phyloP scores from a whole-genome alignment of 441 rosid species.

The Erodium moschatum region DNA sequence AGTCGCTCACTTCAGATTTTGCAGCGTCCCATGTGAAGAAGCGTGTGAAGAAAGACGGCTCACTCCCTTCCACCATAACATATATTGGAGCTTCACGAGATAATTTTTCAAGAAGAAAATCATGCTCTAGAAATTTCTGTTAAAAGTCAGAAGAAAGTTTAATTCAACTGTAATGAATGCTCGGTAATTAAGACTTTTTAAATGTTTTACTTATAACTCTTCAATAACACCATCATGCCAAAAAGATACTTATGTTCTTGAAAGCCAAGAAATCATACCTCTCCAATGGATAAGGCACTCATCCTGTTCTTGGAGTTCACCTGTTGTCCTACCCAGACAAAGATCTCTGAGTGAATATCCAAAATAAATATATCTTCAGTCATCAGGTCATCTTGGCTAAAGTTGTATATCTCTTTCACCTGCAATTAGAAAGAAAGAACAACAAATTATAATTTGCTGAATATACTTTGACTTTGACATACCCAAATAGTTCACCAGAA shows the following conservation, averaged over 20 bases:
- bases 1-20: slow-evolving; percentile 48
- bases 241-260: not conserved
- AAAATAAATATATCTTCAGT: slow-evolving; percentile 88
- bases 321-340: slow-evolving; percentile 92
- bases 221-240: not conserved
- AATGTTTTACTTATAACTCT: not conserved
- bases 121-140: slow-evolving; percentile 78
- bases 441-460: no score
- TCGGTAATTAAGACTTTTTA: not conserved
- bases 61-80: slow-evolving; percentile 77
- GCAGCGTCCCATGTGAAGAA: slow-evolving; percentile 90
- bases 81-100: slow-evolving; percentile 62
- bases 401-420: slow-evolving; percentile 76
- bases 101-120: slow-evolving; percentile 67
- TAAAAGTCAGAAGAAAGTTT: slow-evolving; percentile 4
- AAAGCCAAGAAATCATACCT: slow-evolving; percentile 39
- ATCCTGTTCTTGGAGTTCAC: slow-evolving; percentile 60
- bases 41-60: slow-evolving; percentile 87
- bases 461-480: no score
- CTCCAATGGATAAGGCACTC: slow-evolving; percentile 61
- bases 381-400: slow-evolving; percentile 86
- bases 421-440: slow-evolving; percentile 21
- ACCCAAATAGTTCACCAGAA: no score
- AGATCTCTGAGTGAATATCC: slow-evolving; percentile 72
- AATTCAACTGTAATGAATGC: not conserved